Evolutionary conservation across 345 rosid species (phyloP).

Genomic region (Brassica juncea): DNA sequence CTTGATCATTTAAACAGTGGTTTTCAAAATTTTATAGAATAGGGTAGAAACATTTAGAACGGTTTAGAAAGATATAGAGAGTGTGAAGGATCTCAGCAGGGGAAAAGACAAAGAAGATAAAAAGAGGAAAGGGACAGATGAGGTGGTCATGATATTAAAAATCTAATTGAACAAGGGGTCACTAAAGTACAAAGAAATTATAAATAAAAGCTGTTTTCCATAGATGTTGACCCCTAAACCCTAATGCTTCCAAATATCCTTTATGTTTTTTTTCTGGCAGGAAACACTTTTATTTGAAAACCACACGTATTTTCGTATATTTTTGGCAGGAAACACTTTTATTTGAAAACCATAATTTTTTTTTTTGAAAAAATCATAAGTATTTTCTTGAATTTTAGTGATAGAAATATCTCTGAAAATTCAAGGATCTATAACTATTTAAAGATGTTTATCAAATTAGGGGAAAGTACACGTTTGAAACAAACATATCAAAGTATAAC

Average conservation of each 20-base stretch:
- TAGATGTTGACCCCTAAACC: constrained; percentile 12
- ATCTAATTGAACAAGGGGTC: not conserved
- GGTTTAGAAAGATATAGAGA: not conserved
- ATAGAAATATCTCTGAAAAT: not conserved
- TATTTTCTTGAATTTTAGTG: not conserved
- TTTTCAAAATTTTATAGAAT: not conserved
- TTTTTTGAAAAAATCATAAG: not conserved
- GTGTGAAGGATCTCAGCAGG: not conserved
- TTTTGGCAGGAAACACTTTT: not conserved
- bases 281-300: not conserved
- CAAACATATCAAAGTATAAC: too few relatives aligned
- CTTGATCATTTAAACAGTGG: not conserved
- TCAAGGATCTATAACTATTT: not conserved
- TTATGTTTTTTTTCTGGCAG: not conserved
- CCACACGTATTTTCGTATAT: not conserved
- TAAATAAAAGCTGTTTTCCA: constrained; percentile 13
- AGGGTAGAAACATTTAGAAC: not conserved
- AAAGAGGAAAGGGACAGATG: constrained; percentile 16
- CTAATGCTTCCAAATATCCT: constrained; percentile 8
- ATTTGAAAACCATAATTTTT: not conserved
- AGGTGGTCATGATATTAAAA: constrained; percentile 7
- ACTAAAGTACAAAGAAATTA: constrained; percentile 11
- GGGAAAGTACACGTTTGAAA: not conserved
- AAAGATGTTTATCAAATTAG: not conserved
- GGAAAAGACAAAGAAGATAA: constrained; percentile 6